Evolutionary conservation across 352 stramenopile species (phyloP).

Genomic region (Phytopythium oedochilum): DNA sequence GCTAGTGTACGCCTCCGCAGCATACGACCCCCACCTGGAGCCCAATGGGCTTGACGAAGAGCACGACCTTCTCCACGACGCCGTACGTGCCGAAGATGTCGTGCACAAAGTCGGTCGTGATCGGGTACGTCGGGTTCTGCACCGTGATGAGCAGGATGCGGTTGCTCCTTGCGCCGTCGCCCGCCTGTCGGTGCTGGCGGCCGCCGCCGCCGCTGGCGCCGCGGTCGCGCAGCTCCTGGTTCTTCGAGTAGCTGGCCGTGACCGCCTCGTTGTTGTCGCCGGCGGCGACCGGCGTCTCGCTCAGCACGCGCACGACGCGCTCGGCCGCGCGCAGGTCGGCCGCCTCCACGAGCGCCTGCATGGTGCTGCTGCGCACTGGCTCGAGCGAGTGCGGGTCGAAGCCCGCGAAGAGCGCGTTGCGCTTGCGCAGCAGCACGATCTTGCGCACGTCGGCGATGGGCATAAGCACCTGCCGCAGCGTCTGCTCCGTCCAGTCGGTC

Average conservation of each 20-base stretch:
- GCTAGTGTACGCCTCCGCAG: background rate
- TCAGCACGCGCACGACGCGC: constrained; percentile 20
- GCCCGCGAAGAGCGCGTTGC: constrained; percentile 43
- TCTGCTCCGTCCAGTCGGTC: constrained; percentile 36
- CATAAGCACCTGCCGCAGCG: constrained; percentile 20
- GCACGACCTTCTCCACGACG: constrained; percentile 50
- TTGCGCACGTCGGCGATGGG: constrained; percentile 25
- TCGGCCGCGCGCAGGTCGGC: constrained; percentile 23
- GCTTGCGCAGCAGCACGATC: constrained; percentile 46
- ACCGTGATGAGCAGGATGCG: constrained; percentile 65
- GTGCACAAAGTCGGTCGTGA: constrained; percentile 50
- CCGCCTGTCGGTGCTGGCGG: constrained; percentile 2
- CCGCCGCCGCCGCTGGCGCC: constrained; percentile 7
- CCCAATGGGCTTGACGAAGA: constrained; percentile 57
- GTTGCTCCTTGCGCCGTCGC: constrained; percentile 22
- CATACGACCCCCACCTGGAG: constrained; percentile 42
- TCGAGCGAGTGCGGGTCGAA: constrained; percentile 32
- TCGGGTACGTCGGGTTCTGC: constrained; percentile 56
- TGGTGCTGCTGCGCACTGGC: constrained; percentile 19
- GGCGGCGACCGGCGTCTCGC: constrained; percentile 19
- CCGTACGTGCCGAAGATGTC: constrained; percentile 45
- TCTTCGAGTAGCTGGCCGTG: constrained; percentile 47
- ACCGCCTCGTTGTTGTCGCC: constrained; percentile 12
- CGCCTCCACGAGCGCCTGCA: constrained; percentile 47
- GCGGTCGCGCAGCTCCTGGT: constrained; percentile 49